A percentile compares a stretch with the other conserved stretches of the same genome.
Evolutionary conservation across 202 grass and related monocot species (phyloP).

Genomic region (Brachypodium distachyon): DNA sequence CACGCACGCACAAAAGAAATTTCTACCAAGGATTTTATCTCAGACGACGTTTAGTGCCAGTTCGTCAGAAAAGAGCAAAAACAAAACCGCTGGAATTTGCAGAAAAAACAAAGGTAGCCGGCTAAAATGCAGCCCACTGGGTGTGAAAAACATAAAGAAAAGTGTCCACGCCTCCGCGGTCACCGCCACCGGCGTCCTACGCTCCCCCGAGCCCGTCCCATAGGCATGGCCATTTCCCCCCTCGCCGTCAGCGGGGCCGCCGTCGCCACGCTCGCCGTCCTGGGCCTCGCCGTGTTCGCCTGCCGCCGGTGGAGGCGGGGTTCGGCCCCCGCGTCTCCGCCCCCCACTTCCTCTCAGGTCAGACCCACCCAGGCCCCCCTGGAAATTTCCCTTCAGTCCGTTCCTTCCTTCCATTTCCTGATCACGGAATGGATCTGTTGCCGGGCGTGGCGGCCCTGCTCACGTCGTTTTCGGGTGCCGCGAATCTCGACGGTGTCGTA

Average conservation of each 20-base stretch:
- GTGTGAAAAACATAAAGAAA: neutral
- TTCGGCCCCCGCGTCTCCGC: neutral
- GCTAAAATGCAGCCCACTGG: neutral
- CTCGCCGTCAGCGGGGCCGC: slow-evolving; percentile 14
- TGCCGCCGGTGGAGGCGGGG: neutral
- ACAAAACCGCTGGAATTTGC: neutral
- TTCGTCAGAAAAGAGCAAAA: neutral
- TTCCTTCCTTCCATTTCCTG: neutral
- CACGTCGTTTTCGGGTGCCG: neutral
- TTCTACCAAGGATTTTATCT: no score
- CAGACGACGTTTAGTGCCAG: no score
- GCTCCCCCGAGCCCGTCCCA: neutral
- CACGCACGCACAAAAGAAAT: no score
- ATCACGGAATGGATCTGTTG: neutral
- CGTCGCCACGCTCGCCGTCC: slow-evolving; percentile 22
- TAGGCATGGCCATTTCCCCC: slow-evolving; percentile 23
- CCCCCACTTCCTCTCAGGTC: neutral
- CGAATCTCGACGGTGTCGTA: neutral
- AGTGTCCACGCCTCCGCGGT: neutral
- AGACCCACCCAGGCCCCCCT: neutral
- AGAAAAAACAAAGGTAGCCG: neutral
- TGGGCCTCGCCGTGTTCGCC: slow-evolving; percentile 10
- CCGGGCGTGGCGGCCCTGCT: no score
- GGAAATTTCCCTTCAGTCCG: neutral
- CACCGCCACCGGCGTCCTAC: neutral